phyloP scores from a whole-genome alignment of 208 protist species.

The Jaenimonas drosophilae region DNA sequence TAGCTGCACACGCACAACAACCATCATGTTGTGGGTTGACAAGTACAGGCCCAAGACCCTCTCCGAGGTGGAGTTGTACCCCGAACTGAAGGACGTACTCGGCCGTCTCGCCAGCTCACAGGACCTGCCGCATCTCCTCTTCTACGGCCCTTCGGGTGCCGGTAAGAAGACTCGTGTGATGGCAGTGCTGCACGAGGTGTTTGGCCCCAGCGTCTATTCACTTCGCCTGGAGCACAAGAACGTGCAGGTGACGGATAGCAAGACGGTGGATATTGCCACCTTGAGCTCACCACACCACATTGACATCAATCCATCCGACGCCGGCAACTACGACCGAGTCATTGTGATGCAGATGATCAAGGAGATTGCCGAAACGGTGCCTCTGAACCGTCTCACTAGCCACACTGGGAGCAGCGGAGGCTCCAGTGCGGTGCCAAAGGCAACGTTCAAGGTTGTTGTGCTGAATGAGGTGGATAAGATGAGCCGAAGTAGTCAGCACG shows the following conservation, averaged over 20 bases:
- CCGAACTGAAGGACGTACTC: conserved; percentile 84
- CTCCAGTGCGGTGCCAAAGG: conserved; percentile 2
- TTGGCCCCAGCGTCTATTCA: conserved; percentile 85
- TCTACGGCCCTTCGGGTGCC: conserved; percentile 95
- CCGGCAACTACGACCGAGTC: conserved; percentile 94
- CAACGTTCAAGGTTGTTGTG: conserved; percentile 94
- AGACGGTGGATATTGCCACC: conserved; percentile 95
- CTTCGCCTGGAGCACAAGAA: conserved; percentile 88
- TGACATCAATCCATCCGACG: conserved; percentile 98
- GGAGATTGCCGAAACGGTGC: conserved; percentile 95
- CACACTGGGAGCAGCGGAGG: conserved; percentile 7
- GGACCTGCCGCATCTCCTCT: conserved; percentile 96
- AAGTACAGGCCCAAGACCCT: conserved; percentile 97
- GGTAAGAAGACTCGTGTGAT: conserved; percentile 96
- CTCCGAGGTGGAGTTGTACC: conserved; percentile 92
- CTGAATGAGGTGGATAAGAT: conserved; percentile 97
- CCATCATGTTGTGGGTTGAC: conserved; percentile 97
- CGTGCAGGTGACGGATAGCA: conserved; percentile 83
- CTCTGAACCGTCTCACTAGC: conserved; percentile 43
- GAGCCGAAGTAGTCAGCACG: conserved; percentile 96
- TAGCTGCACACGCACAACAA: no score
- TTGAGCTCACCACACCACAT: conserved; percentile 97
- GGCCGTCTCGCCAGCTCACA: conserved; percentile 66
- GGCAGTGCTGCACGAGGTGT: conserved; percentile 91
- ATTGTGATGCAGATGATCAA: conserved; percentile 98